A percentile compares a stretch with the other conserved stretches of the same genome.
phyloP scores from a whole-genome alignment of 2,329 filamentous ascomycete species.

The Hymenoscyphus repandus region DNA sequence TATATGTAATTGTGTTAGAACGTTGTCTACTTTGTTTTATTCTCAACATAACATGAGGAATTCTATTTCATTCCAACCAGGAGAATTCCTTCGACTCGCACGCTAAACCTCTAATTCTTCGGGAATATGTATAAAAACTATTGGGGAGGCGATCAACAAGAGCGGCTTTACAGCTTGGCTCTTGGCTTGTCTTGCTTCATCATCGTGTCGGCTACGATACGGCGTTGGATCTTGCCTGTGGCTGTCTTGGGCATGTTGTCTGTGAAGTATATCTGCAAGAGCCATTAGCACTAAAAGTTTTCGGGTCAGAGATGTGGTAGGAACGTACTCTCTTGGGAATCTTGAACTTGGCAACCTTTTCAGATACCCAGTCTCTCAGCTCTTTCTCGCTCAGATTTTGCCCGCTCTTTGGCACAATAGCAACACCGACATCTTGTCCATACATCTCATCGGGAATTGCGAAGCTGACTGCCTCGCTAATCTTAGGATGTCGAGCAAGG shows the following conservation, averaged over 20 bases:
- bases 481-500: constrained; percentile 64
- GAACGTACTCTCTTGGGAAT: constrained; percentile 58
- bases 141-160: no score
- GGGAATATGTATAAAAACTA: no score
- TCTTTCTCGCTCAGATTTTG: constrained; percentile 51
- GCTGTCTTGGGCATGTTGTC: constrained; percentile 85
- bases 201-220: constrained; percentile 84
- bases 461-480: constrained; percentile 78
- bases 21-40: no score
- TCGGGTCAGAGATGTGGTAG: not conserved
- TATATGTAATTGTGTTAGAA: no score
- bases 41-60: no score
- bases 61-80: no score
- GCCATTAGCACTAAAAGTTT: constrained; percentile 9
- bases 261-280: constrained; percentile 66
- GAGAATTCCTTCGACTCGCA: no score
- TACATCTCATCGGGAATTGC: constrained; percentile 78
- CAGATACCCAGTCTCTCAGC: constrained; percentile 62
- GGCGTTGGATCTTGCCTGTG: constrained; percentile 83
- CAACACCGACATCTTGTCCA: constrained; percentile 75
- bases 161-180: constrained; percentile 44
- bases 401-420: constrained; percentile 67
- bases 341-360: constrained; percentile 77
- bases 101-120: no score
- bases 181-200: constrained; percentile 58